These are phyloP conservation scores for Trichoderma sp. DNA, from an alignment of 2,329 filamentous ascomycete genomes.

Conservation along the genomic window DNA sequence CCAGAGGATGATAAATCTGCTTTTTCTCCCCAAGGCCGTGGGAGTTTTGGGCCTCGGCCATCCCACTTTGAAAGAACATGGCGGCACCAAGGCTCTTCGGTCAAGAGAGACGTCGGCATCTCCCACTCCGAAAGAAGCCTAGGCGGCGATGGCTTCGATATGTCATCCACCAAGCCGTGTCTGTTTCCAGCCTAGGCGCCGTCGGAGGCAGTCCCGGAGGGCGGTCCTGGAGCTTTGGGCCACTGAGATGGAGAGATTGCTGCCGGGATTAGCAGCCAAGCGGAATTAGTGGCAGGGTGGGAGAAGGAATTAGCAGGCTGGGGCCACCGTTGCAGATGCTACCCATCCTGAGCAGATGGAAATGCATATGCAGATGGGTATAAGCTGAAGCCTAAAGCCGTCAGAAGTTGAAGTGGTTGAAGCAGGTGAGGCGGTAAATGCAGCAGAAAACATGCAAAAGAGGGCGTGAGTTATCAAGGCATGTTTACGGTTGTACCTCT, in stretches of 20 bases:
- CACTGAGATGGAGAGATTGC: not conserved
- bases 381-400: too few relatives aligned
- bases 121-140: conserved; percentile 18
- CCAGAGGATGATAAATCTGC: conserved; percentile 21
- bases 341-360: not conserved
- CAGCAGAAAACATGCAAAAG: too few relatives aligned
- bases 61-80: conserved; percentile 12
- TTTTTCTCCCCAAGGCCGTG: not conserved
- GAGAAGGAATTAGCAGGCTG: not conserved
- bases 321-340: not conserved
- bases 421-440: too few relatives aligned
- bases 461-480: too few relatives aligned
- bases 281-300: not conserved
- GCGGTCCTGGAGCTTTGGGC: not conserved
- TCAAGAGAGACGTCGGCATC: conserved; percentile 7
- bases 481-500: too few relatives aligned
- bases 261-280: not conserved
- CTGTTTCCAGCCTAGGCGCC: not conserved
- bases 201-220: not conserved
- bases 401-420: too few relatives aligned
- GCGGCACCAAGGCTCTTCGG: not conserved
- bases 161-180: not conserved
- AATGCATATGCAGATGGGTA: too few relatives aligned
- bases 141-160: not conserved
- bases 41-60: not conserved